A percentile compares a stretch with the other conserved stretches of the same genome.
Conservation (phyloP, 495 filamentous ascomycete species). For the Penicillium silybi region DNA sequence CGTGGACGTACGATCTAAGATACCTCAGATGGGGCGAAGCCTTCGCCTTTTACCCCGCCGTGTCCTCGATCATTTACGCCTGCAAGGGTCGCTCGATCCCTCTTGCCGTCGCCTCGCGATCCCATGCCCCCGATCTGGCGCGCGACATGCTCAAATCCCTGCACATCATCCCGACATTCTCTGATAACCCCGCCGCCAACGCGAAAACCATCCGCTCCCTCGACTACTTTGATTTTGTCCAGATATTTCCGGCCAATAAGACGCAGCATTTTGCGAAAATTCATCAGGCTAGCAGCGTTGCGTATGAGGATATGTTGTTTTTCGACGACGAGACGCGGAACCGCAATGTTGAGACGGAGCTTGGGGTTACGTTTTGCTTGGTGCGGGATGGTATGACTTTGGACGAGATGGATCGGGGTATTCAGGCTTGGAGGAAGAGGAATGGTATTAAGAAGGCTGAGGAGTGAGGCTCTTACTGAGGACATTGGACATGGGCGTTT, state of each 20-base stretch:
- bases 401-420: slow-evolving; percentile 73
- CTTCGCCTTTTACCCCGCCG: slow-evolving; percentile 78
- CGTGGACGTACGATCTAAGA: slow-evolving; percentile 1
- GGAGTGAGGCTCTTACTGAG: neutral
- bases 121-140: slow-evolving; percentile 73
- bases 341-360: slow-evolving; percentile 69
- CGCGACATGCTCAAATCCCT: slow-evolving; percentile 75
- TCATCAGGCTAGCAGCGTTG: slow-evolving; percentile 57
- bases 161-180: slow-evolving; percentile 54
- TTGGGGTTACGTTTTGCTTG: slow-evolving; percentile 80
- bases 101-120: slow-evolving; percentile 78
- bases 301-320: slow-evolving; percentile 85
- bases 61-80: slow-evolving; percentile 65
- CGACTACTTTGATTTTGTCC: slow-evolving; percentile 74
- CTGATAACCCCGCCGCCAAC: slow-evolving; percentile 36
- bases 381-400: slow-evolving; percentile 77
- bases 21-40: slow-evolving; percentile 60
- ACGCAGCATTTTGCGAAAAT: slow-evolving; percentile 75
- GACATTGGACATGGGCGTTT: neutral
- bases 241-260: slow-evolving; percentile 90
- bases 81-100: slow-evolving; percentile 54
- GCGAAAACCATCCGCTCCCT: slow-evolving; percentile 50
- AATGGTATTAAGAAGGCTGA: slow-evolving; percentile 46
- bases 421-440: slow-evolving; percentile 76
- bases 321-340: slow-evolving; percentile 94